These are phyloP conservation scores for Carex kokanica DNA, from an alignment of 176 grass and related monocot species.

Conservation along the genomic window DNA sequence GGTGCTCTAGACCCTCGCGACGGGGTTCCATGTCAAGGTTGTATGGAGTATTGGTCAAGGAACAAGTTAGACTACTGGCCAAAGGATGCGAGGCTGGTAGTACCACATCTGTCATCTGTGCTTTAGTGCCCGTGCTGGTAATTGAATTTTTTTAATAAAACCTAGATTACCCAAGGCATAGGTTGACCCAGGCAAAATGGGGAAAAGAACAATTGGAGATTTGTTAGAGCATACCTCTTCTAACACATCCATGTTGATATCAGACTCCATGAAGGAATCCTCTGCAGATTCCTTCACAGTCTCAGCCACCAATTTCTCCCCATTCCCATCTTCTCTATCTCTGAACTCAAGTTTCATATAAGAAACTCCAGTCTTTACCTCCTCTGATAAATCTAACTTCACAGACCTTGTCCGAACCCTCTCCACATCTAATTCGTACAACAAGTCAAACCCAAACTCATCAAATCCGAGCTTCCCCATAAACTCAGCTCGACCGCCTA, in stretches of 20 bases:
- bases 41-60: too few relatives aligned
- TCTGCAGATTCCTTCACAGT: conserved; percentile 56
- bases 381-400: conserved; percentile 31
- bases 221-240: conserved; percentile 51
- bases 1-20: too few relatives aligned
- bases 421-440: conserved; percentile 69
- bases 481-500: conserved; percentile 63
- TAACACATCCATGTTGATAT: conserved; percentile 62
- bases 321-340: conserved; percentile 37
- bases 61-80: too few relatives aligned
- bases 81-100: too few relatives aligned
- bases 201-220: not conserved
- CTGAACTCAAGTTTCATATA: conserved; percentile 65
- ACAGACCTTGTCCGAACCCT: conserved; percentile 70
- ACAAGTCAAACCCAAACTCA: conserved; percentile 67
- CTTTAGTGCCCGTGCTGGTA: too few relatives aligned
- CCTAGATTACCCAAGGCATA: too few relatives aligned
- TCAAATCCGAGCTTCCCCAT: conserved; percentile 87
- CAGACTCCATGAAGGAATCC: conserved; percentile 54
- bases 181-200: not conserved
- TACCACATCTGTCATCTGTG: too few relatives aligned
- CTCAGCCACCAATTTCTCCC: conserved; percentile 61
- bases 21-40: too few relatives aligned
- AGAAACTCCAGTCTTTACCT: conserved; percentile 47
- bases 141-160: too few relatives aligned